A percentile compares a stretch with the other conserved stretches of the same genome.
These are phyloP conservation scores for Fraxinus cuspidata DNA, from an alignment of 257 asterid species.

Conservation along the genomic window DNA sequence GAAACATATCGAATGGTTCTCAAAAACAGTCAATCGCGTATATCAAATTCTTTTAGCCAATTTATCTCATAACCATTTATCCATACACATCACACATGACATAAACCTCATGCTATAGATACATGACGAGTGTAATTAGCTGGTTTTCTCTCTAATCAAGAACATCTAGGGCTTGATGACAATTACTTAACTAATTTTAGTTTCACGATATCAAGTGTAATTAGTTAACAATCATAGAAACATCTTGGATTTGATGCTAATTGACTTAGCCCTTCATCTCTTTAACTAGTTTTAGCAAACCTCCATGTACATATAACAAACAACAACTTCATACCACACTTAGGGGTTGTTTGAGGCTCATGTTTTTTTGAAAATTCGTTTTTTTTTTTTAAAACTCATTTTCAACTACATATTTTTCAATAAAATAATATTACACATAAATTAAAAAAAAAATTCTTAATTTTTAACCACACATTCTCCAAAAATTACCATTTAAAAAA, in stretches of 20 bases:
- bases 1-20: neutral
- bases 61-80: neutral
- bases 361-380: too few relatives aligned
- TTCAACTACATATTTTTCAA: too few relatives aligned
- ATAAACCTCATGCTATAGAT: slow-evolving; percentile 24
- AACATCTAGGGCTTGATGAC: slow-evolving; percentile 42
- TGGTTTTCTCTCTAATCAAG: slow-evolving; percentile 48
- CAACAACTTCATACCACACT: neutral
- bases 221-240: slow-evolving; percentile 23
- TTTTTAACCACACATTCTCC: too few relatives aligned
- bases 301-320: slow-evolving; percentile 24
- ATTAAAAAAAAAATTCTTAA: too few relatives aligned
- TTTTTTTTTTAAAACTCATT: too few relatives aligned
- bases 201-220: slow-evolving; percentile 28
- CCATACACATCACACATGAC: slow-evolving; percentile 3
- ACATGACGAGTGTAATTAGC: slow-evolving; percentile 47
- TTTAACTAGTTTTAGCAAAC: slow-evolving; percentile 25
- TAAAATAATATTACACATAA: too few relatives aligned
- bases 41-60: too few relatives aligned
- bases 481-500: too few relatives aligned
- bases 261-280: slow-evolving; percentile 46
- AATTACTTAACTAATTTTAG: slow-evolving; percentile 34
- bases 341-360: too few relatives aligned
- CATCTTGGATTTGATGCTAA: slow-evolving; percentile 46
- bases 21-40: neutral